phyloP scores from a whole-genome alignment of 768 basidiomycete species.

The Daedaleopsis nitida region DNA sequence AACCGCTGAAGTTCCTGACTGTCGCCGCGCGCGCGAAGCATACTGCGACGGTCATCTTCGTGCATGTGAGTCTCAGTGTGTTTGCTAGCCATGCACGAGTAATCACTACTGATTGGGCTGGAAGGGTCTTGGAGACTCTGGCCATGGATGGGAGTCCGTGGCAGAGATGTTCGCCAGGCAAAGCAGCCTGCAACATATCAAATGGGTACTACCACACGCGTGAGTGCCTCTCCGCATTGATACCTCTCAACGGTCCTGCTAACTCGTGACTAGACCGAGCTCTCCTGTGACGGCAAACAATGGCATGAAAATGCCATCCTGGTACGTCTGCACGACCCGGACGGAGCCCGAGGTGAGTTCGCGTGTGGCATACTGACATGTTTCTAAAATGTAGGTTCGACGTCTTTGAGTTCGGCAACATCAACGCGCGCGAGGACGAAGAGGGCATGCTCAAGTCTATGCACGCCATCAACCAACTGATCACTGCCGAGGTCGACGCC shows the following conservation, averaged over 20 bases:
- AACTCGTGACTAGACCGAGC: slow-evolving; percentile 39
- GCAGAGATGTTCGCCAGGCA: slow-evolving; percentile 64
- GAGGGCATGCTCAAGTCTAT: slow-evolving; percentile 70
- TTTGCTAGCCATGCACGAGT: neutral
- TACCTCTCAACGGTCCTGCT: neutral
- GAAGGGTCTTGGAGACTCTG: slow-evolving; percentile 77
- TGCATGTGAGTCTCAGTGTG: slow-evolving; percentile 63
- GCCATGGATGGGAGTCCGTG: slow-evolving; percentile 76
- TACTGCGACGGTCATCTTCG: slow-evolving; percentile 85
- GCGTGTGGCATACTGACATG: neutral
- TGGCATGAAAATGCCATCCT: slow-evolving; percentile 75
- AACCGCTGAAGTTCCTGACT: slow-evolving; percentile 49
- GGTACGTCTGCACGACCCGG: slow-evolving; percentile 43
- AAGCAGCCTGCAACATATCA: slow-evolving; percentile 66
- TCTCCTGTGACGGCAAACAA: slow-evolving; percentile 75
- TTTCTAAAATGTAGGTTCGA: slow-evolving; percentile 73
- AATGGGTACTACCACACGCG: slow-evolving; percentile 90
- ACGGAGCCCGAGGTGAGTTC: too few relatives aligned
- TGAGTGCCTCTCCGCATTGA: slow-evolving; percentile 38
- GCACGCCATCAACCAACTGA: slow-evolving; percentile 61
- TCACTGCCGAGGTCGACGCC: slow-evolving; percentile 71
- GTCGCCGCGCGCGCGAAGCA: slow-evolving; percentile 63
- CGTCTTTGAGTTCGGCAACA: slow-evolving; percentile 48
- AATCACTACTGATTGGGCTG: neutral
- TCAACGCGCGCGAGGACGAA: slow-evolving; percentile 65